These are phyloP conservation scores for Curvularia hawaiiensis DNA, from an alignment of 2,329 filamentous ascomycete genomes.

Conservation along the genomic window DNA sequence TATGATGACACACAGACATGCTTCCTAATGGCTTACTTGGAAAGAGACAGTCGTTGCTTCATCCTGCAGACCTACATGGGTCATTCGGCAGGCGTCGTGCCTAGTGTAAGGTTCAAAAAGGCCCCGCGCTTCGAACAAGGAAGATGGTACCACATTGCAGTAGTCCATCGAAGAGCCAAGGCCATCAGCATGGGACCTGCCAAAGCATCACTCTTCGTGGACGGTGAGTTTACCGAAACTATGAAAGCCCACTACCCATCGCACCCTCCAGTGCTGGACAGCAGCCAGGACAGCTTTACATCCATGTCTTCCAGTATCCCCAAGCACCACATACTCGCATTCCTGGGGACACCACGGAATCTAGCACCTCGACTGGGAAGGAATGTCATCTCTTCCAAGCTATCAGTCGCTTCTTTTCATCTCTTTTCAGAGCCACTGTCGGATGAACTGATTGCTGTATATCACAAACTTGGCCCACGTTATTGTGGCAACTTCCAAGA, in stretches of 20 bases:
- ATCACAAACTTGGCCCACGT: slow-evolving; percentile 84
- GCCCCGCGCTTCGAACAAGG: slow-evolving; percentile 75
- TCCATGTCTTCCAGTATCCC: slow-evolving; percentile 66
- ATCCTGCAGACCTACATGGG: slow-evolving; percentile 95
- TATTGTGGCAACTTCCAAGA: slow-evolving; percentile 98
- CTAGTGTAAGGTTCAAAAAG: slow-evolving; percentile 95
- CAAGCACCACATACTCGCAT: slow-evolving; percentile 80
- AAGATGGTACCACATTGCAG: slow-evolving; percentile 89
- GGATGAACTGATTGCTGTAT: slow-evolving; percentile 89
- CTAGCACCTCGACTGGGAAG: slow-evolving; percentile 77
- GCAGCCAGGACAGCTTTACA: slow-evolving; percentile 70
- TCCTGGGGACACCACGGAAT: slow-evolving; percentile 89
- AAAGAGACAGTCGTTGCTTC: slow-evolving; percentile 90
- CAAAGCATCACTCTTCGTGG: slow-evolving; percentile 85
- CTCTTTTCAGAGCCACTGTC: slow-evolving; percentile 86
- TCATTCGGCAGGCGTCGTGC: slow-evolving; percentile 66
- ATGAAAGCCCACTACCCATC: slow-evolving; percentile 86
- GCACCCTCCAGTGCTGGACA: slow-evolving; percentile 68
- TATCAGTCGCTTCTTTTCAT: slow-evolving; percentile 89
- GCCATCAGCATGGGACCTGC: slow-evolving; percentile 68
- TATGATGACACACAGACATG: slow-evolving; percentile 92
- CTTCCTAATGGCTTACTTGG: slow-evolving; percentile 91
- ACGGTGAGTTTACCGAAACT: slow-evolving; percentile 94
- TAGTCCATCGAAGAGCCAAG: slow-evolving; percentile 82
- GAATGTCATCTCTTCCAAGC: slow-evolving; percentile 75